phyloP scores from a whole-genome alignment of 805 yeast genomes.

The Yarrowia sp. region DNA sequence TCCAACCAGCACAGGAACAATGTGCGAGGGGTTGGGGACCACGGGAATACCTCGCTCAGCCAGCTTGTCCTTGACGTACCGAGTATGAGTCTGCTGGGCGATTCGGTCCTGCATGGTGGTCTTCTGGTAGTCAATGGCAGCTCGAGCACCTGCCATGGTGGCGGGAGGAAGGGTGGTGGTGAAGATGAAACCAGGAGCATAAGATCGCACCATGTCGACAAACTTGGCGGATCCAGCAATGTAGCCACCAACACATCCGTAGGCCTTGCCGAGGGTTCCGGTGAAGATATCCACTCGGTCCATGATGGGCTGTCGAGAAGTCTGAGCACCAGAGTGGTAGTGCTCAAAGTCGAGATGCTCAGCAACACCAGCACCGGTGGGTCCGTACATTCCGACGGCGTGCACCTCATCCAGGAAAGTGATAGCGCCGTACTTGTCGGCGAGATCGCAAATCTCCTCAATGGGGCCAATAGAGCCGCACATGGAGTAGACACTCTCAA shows the following conservation, averaged over 20 bases:
- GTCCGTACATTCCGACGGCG: constrained; percentile 98
- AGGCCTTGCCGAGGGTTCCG: constrained; percentile 96
- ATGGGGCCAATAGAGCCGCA: constrained; percentile 97
- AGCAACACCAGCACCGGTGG: constrained; percentile 99
- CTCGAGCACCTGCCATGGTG: constrained; percentile 90
- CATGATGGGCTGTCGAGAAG: constrained; percentile 59
- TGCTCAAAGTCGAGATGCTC: constrained; percentile 90
- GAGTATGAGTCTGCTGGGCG: constrained; percentile 79
- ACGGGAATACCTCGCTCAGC: constrained; percentile 81
- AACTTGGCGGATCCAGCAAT: constrained; percentile 82
- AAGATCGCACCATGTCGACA: constrained; percentile 94
- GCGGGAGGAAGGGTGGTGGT: constrained; percentile 98
- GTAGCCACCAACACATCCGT: constrained; percentile 97
- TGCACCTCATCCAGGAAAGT: constrained; percentile 98
- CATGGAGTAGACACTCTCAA: constrained; percentile 97
- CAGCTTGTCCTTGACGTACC: constrained; percentile 76
- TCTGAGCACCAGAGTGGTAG: constrained; percentile 64
- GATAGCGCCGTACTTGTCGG: constrained; percentile 95
- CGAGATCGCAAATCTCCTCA: constrained; percentile 86
- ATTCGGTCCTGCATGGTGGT: constrained; percentile 72
- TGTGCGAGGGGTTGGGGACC: constrained; percentile 95
- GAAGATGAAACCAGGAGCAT: constrained; percentile 95
- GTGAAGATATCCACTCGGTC: constrained; percentile 94
- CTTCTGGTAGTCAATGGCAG: constrained; percentile 84
- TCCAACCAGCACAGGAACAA: constrained; percentile 92